These are phyloP conservation scores for Saccharomyces hybrid DNA, from an alignment of 1,139 yeast species.

Conservation along the genomic window DNA sequence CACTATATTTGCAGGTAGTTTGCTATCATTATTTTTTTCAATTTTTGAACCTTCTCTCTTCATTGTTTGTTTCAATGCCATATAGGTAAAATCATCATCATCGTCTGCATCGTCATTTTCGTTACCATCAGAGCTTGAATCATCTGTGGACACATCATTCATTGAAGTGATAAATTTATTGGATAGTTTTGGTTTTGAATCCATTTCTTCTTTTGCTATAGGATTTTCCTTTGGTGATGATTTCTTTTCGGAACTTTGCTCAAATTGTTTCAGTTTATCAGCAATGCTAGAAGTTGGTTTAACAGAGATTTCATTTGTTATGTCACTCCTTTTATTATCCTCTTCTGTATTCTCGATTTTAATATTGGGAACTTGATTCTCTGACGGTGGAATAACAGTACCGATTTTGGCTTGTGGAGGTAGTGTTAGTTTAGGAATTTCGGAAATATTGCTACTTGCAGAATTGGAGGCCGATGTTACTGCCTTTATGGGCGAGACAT, in stretches of 20 bases:
- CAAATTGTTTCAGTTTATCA: neutral
- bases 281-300: neutral
- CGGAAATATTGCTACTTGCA: neutral
- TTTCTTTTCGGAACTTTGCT: neutral
- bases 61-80: slow-evolving; percentile 11
- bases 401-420: neutral
- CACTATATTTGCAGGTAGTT: neutral
- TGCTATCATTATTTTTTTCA: neutral
- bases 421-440: neutral
- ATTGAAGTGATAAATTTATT: neutral
- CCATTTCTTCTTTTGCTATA: neutral
- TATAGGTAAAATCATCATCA: slow-evolving; percentile 11
- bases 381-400: neutral
- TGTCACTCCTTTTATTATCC: neutral
- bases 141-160: neutral
- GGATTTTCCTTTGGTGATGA: neutral
- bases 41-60: slow-evolving; percentile 5
- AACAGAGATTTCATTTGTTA: neutral
- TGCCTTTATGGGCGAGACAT: neutral
- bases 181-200: neutral
- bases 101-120: slow-evolving; percentile 6
- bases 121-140: slow-evolving; percentile 3
- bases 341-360: neutral
- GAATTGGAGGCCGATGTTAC: neutral
- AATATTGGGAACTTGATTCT: neutral